phyloP scores from a whole-genome alignment of 768 basidiomycete genomes.

The Phylloporus arenicola region DNA sequence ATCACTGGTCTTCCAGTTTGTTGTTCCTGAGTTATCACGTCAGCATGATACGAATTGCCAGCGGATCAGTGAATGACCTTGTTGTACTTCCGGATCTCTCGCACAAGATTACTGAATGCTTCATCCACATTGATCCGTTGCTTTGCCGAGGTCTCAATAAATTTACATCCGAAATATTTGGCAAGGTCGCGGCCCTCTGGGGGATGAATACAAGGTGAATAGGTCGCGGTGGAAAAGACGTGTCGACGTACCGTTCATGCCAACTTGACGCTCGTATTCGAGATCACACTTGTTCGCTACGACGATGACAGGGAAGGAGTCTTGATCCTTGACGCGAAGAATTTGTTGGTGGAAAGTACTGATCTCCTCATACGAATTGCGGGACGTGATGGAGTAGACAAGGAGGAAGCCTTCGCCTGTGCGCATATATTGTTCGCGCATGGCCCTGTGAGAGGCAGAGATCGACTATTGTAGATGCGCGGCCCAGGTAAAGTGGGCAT shows the following conservation, averaged over 20 bases:
- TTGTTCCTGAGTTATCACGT: conserved; percentile 49
- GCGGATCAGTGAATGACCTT: conserved; percentile 47
- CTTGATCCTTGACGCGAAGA: conserved; percentile 93
- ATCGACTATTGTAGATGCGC: conserved; percentile 2
- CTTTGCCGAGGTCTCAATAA: conserved; percentile 95
- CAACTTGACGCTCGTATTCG: conserved; percentile 94
- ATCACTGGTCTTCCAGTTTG: conserved; percentile 68
- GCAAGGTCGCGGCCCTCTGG: conserved; percentile 97
- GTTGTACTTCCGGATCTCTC: conserved; percentile 91
- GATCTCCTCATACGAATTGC: conserved; percentile 96
- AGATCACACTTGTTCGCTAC: conserved; percentile 98
- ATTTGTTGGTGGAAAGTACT: conserved; percentile 95
- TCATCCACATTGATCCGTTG: conserved; percentile 96
- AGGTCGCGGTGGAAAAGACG: background rate
- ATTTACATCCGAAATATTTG: conserved; percentile 89
- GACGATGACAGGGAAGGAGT: conserved; percentile 90
- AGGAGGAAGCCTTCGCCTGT: conserved; percentile 97
- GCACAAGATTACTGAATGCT: conserved; percentile 88
- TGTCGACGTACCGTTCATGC: conserved; percentile 71
- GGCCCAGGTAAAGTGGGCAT: conserved; percentile 27
- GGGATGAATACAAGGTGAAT: background rate
- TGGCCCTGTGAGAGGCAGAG: conserved; percentile 54
- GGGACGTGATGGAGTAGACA: conserved; percentile 97
- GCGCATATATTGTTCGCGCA: conserved; percentile 99
- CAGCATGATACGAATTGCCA: conserved; percentile 1